Evolutionary conservation across 2,329 filamentous ascomycete species (phyloP), one percentile per base, ranked within the genome.

Genomic region (Claviceps cyperi): DNA sequence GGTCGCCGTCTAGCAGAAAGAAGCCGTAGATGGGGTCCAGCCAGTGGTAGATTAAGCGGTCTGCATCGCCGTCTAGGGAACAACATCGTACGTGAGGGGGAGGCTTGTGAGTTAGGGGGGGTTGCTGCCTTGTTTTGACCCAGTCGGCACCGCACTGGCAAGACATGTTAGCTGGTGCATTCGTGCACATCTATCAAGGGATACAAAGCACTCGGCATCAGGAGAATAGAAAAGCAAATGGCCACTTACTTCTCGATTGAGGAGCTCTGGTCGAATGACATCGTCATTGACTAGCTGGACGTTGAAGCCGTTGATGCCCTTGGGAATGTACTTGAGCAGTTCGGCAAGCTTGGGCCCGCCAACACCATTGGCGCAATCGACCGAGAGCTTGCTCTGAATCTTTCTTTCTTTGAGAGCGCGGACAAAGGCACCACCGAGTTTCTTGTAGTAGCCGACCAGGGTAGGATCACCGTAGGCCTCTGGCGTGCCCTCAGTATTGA

Each of bases 281-380:
- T 95, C 86, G 66, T 97, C 90, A 60, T 97, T 97, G 67, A 91
- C 79, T 48, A 97, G 78, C 65, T 84, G 87, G 69, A 94, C 83
- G 51, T 94, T 80, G 49, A 96, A 70, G 21, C 78, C 78, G 46
- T 83, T 81, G 60, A 84, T 79, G 51, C 80, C 76, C 54, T 77
- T 69, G 51, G 86, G 83, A 48, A 97, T 72, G 60, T 86, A 76
- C 66, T 95, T 95, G 60, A 96, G 75, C 55, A 97, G 75, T 66
- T 95, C 87, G 54, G 75, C 74, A 58, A 98, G 72, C 71, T 96
- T 95, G 40, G 91, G 90, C 3, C 88, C 92, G 58, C 92, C 92
- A 52, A 98, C 89, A 60, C 92, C 92, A 62, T 98, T 98, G 60
- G 92, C 92, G 65, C 91, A 95, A 67, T 98, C 92, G 14, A 98